A percentile compares a stretch with the other conserved stretches of the same genome.
Conservation (phyloP, 257 asterid genomes). For the Hygrophila difformis region DNA sequence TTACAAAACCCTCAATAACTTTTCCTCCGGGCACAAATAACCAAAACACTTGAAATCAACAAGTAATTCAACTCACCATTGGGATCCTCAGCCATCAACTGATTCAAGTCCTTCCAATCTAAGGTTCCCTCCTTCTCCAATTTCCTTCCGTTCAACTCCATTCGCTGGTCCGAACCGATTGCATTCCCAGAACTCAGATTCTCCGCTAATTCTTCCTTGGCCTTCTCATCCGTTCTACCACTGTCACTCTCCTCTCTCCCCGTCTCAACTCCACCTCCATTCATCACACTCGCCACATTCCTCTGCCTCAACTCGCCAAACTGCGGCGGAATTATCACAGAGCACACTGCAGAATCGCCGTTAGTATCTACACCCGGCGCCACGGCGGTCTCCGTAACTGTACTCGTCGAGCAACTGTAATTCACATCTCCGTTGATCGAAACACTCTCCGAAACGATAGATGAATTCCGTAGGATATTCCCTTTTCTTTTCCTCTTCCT, state of each 20-base stretch:
- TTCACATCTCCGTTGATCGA: conserved; percentile 27
- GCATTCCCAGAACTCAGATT: conserved; percentile 19
- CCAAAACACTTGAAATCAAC: background rate
- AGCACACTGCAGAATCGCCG: conserved; percentile 20
- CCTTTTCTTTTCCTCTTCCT: conserved; percentile 31
- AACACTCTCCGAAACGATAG: conserved; percentile 16
- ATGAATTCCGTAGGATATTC: conserved; percentile 16
- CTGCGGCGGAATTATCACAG: conserved; percentile 13
- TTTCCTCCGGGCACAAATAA: background rate
- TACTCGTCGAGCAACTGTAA: conserved; percentile 31
- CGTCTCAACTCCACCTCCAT: conserved; percentile 35
- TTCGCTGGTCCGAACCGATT: conserved; percentile 19
- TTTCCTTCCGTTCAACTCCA: conserved; percentile 46
- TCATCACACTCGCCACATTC: conserved; percentile 44
- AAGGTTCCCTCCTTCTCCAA: conserved; percentile 60
- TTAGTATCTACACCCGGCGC: conserved; percentile 28
- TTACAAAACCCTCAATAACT: too few relatives aligned
- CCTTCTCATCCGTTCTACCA: conserved; percentile 20
- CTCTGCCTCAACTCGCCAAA: conserved; percentile 76
- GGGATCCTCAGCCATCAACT: conserved; percentile 59
- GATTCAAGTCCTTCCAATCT: conserved; percentile 97
- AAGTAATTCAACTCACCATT: conserved; percentile 41
- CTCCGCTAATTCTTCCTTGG: conserved; percentile 28
- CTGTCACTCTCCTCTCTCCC: conserved; percentile 35
- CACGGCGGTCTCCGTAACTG: conserved; percentile 30